Conservation (phyloP, 768 basidiomycete genomes). For the Termitomyces titanicus region DNA sequence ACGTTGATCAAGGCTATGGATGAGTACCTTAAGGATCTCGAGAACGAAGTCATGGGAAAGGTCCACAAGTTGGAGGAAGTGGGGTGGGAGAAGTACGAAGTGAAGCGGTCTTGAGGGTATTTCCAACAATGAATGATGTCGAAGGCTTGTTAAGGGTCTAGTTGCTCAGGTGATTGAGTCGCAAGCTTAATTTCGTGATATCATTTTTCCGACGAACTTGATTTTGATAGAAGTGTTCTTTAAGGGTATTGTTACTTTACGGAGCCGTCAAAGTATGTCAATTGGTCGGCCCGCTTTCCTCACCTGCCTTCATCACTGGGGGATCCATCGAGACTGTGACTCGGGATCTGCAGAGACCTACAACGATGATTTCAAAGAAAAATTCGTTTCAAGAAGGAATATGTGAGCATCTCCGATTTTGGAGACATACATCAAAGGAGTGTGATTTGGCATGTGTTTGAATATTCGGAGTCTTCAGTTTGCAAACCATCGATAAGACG, state of each 20-base stretch:
- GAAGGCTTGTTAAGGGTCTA: background rate
- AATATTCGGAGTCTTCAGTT: background rate
- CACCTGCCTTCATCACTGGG: too few relatives aligned
- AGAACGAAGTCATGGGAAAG: conserved; percentile 76
- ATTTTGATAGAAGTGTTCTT: background rate
- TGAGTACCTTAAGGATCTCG: conserved; percentile 62
- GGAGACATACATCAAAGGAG: background rate
- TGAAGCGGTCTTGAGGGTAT: conserved; percentile 26
- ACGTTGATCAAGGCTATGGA: conserved; percentile 64
- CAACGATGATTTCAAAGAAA: too few relatives aligned
- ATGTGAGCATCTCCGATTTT: background rate
- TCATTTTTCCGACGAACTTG: background rate
- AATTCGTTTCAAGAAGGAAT: background rate
- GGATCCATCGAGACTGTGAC: background rate
- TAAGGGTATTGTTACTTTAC: background rate
- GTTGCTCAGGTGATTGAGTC: background rate
- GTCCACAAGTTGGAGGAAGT: conserved; percentile 69
- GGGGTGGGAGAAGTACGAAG: conserved; percentile 85
- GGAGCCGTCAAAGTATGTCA: background rate
- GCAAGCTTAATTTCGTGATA: background rate
- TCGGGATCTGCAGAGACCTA: background rate
- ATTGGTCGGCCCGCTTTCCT: background rate
- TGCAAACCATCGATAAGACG: background rate
- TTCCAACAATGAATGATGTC: background rate
- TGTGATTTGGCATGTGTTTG: background rate